Percentiles rank a stretch among this genome's conserved stretches.
phyloP scores from a whole-genome alignment of 768 basidiomycete genomes.

The Paxillus rubicundulus region DNA sequence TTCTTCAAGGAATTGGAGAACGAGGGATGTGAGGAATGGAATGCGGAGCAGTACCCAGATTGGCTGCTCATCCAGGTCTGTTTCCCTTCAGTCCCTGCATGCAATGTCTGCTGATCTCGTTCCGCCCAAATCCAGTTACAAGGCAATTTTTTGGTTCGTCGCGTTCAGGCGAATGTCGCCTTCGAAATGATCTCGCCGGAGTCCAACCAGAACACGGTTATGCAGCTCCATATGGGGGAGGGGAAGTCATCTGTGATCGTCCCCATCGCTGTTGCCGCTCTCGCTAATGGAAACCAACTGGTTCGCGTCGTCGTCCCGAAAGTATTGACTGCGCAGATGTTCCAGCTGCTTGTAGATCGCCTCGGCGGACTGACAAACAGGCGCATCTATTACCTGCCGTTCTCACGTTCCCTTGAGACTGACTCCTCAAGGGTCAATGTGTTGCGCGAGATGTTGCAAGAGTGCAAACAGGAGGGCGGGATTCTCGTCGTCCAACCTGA shows the following conservation, averaged over 20 bases:
- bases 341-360: conserved; percentile 43
- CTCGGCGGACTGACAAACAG: conserved; percentile 45
- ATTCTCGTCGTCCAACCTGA: conserved; percentile 53
- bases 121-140: conserved; percentile 37
- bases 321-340: conserved; percentile 46
- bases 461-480: conserved; percentile 40
- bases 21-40: conserved; percentile 20
- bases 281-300: conserved; percentile 44
- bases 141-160: conserved; percentile 41
- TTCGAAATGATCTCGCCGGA: conserved; percentile 46
- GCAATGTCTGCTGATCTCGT: neutral
- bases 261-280: conserved; percentile 38
- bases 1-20: conserved; percentile 28
- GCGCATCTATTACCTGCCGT: conserved; percentile 49
- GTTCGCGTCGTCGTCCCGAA: conserved; percentile 53
- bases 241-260: conserved; percentile 52
- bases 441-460: conserved; percentile 34
- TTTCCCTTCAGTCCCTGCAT: neutral
- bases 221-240: conserved; percentile 60
- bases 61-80: conserved; percentile 47
- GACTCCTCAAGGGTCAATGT: conserved; percentile 9
- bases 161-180: conserved; percentile 42
- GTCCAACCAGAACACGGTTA: conserved; percentile 34
- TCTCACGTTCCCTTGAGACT: conserved; percentile 40
- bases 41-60: conserved; percentile 28